A percentile compares a stretch with the other conserved stretches of the same genome.
Conservation (phyloP, 768 basidiomycete genomes). For the Flagelloscypha sp. region DNA sequence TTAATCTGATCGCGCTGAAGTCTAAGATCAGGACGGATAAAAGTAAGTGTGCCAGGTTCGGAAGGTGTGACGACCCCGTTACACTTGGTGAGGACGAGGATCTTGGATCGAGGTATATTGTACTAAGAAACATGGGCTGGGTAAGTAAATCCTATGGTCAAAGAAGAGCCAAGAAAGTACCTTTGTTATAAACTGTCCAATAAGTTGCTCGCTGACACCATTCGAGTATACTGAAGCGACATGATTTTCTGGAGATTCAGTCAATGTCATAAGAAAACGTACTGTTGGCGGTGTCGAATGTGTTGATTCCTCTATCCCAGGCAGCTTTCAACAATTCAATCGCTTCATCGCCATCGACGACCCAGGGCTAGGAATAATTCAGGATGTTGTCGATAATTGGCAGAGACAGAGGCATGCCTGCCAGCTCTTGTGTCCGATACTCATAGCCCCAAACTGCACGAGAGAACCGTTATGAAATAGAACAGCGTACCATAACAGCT, state of each 20-base stretch:
- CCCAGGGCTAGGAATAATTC: slow-evolving; percentile 1
- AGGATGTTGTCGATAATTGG: not conserved
- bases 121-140: not conserved
- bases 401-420: slow-evolving; percentile 8
- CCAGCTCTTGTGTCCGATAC: slow-evolving; percentile 20
- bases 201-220: slow-evolving; percentile 6
- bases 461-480: not conserved
- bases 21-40: not conserved
- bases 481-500: not conserved
- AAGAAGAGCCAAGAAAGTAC: slow-evolving; percentile 10
- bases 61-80: slow-evolving; percentile 9
- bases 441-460: slow-evolving; percentile 16
- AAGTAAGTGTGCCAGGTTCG: not conserved
- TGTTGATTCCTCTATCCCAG: slow-evolving; percentile 5
- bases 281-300: slow-evolving; percentile 7
- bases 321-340: slow-evolving; percentile 9
- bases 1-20: slow-evolving; percentile 9
- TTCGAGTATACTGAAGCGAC: slow-evolving; percentile 20
- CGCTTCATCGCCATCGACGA: slow-evolving; percentile 9
- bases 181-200: slow-evolving; percentile 5
- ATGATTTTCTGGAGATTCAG: slow-evolving; percentile 6
- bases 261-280: slow-evolving; percentile 7
- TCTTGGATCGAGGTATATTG: not conserved
- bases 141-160: not conserved
- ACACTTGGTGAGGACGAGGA: slow-evolving; percentile 1